These are phyloP conservation scores for Boletus sp. DNA, from an alignment of 768 basidiomycete genomes.

Conservation along the genomic window DNA sequence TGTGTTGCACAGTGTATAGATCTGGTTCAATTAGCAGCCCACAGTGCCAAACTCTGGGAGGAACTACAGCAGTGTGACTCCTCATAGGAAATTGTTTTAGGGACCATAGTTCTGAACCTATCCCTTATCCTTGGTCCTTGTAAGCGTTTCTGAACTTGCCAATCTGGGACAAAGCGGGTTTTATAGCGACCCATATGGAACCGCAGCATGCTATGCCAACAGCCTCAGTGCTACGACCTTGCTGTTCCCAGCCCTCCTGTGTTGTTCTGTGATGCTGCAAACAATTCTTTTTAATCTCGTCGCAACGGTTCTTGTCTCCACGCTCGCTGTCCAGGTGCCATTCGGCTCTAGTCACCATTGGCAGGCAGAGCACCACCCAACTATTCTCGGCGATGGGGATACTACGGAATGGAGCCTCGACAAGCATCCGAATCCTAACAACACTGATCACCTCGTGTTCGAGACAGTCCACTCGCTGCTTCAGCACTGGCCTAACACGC, in stretches of 20 bases:
- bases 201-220: too few relatives aligned
- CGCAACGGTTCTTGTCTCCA: not conserved
- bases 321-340: conserved; percentile 8
- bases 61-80: too few relatives aligned
- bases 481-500: conserved; percentile 46
- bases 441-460: conserved; percentile 26
- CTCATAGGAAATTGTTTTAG: too few relatives aligned
- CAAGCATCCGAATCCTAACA: conserved; percentile 20
- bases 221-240: too few relatives aligned
- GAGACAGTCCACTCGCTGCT: conserved; percentile 29
- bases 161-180: too few relatives aligned
- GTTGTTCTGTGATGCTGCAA: not conserved
- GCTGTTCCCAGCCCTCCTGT: not conserved
- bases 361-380: not conserved
- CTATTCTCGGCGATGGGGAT: not conserved
- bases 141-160: too few relatives aligned
- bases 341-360: not conserved
- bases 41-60: too few relatives aligned
- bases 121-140: too few relatives aligned
- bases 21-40: too few relatives aligned
- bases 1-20: too few relatives aligned
- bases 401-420: conserved; percentile 23
- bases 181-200: too few relatives aligned
- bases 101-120: too few relatives aligned
- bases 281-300: not conserved